These are phyloP conservation scores for Decorospora gaudefroyi DNA, from an alignment of 2,329 filamentous ascomycete species.

Conservation along the genomic window DNA sequence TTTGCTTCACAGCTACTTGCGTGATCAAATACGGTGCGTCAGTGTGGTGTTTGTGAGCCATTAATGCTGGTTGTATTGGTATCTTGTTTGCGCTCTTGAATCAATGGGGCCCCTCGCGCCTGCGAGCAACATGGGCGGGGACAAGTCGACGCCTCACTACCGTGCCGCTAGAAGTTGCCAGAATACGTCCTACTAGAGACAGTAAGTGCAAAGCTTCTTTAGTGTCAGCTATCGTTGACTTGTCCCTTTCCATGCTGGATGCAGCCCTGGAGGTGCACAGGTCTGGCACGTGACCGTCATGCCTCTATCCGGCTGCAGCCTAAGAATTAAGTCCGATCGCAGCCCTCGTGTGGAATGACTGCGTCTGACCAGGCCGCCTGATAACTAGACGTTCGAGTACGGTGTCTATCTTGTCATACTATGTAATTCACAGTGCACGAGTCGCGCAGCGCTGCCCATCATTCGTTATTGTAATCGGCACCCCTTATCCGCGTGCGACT, in stretches of 20 bases:
- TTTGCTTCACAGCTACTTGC: slow-evolving; percentile 7
- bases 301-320: no score
- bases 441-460: slow-evolving; percentile 10
- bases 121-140: neutral
- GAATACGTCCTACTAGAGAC: neutral
- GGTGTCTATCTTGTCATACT: slow-evolving; percentile 18
- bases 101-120: neutral
- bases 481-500: slow-evolving; percentile 33
- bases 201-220: no score
- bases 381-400: slow-evolving; percentile 16
- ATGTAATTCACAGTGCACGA: slow-evolving; percentile 9
- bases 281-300: no score
- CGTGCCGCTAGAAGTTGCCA: slow-evolving; percentile 9
- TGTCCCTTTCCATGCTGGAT: no score
- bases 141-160: slow-evolving; percentile 5
- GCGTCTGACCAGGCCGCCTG: slow-evolving; percentile 29
- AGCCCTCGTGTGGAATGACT: slow-evolving; percentile 23
- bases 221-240: no score
- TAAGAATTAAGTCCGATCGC: slow-evolving; percentile 18
- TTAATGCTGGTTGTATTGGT: neutral
- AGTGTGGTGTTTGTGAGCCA: slow-evolving; percentile 4
- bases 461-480: slow-evolving; percentile 8
- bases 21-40: neutral
- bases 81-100: slow-evolving; percentile 2
- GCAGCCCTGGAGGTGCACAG: no score